Evolutionary conservation across 768 basidiomycete species (phyloP), one percentile per base, ranked within the genome.

Genomic region (Favolaschia claudopus): DNA sequence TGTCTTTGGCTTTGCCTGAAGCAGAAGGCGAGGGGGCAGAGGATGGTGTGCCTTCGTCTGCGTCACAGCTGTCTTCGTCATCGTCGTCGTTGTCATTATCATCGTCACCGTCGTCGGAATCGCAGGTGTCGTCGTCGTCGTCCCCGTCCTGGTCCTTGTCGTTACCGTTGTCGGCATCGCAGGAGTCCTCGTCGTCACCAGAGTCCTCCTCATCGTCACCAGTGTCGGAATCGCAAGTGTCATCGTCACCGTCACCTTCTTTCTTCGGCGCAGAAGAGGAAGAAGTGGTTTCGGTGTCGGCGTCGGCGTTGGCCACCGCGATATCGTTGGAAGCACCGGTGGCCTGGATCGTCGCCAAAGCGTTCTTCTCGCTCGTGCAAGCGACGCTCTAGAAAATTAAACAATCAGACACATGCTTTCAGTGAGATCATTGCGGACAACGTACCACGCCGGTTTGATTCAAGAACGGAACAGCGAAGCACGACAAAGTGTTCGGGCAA

Each of bases 391-490:
- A 54, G 2, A 34, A 1, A 39, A 25, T 12, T 20, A 33, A 17
- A 31, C 47, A 17, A 24, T 52, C 7, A 45, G 36, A 45, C 20
- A 10, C 27, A 20, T 15, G 45, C 31, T 2, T 37, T 28, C n/a
- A 25, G 10, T 17, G 24, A 37, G 6, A 38, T 4, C 4, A 42
- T n/a, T n/a, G 22, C 42, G 27, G 28, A 29, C 14, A 31, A 69
- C 82, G 47, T 63, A 87, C 86, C 1, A 79, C 79, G 52, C 86
- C 86, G 7, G 69, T 55, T 31, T 71, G 64, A 5, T 66, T 73
- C 15, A 80, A 55, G 7, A 76, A 74, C 0, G 86, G 87, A 25
- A 88, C 59, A 14, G 83, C 85, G 58, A 86, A 85, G 69, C 87
- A 88, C 5, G 67, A 60, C 32, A 77, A 72, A 8, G 67, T 68